Conservation (phyloP, 192 early-diverging fungal species). For the Dissophora globulifera region DNA sequence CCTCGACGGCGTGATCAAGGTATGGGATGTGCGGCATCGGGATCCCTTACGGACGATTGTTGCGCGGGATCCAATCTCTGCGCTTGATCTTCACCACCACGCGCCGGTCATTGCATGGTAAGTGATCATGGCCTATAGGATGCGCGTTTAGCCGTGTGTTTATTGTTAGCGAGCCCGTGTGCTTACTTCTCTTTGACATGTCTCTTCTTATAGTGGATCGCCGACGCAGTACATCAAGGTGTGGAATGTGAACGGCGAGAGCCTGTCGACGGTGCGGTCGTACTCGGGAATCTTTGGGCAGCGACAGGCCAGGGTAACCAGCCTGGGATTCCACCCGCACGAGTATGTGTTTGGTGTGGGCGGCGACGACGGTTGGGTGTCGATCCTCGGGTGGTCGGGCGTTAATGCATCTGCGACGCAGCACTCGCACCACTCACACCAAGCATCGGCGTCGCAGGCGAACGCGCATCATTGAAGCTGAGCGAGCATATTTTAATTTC, state of each 20-base stretch:
- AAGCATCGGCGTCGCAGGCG: background rate
- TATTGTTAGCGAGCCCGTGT: background rate
- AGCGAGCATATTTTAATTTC: too few relatives aligned
- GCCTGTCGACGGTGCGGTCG: conserved; percentile 58
- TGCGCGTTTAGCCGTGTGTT: too few relatives aligned
- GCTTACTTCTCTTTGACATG: conserved; percentile 1
- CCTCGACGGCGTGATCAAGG: conserved; percentile 65
- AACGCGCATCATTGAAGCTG: too few relatives aligned
- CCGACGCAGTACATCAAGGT: conserved; percentile 62
- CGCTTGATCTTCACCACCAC: conserved; percentile 70
- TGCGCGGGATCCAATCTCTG: conserved; percentile 47
- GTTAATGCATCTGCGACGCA: background rate
- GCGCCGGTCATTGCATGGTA: conserved; percentile 71
- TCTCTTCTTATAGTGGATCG: conserved; percentile 39
- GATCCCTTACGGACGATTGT: conserved; percentile 57
- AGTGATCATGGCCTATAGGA: too few relatives aligned
- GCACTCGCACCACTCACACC: conserved; percentile 2
- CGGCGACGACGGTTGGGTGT: conserved; percentile 56
- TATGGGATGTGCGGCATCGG: conserved; percentile 69
- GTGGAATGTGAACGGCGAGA: conserved; percentile 64
- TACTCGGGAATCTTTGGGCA: conserved; percentile 69
- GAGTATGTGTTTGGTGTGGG: conserved; percentile 65
- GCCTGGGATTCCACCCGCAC: conserved; percentile 77
- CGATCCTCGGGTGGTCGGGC: conserved; percentile 47
- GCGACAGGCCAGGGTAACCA: conserved; percentile 59